Base-by-base conservation (phyloP, 1,284 basidiomycete genomes). In the Ceratobasidium sp. region DNA sequence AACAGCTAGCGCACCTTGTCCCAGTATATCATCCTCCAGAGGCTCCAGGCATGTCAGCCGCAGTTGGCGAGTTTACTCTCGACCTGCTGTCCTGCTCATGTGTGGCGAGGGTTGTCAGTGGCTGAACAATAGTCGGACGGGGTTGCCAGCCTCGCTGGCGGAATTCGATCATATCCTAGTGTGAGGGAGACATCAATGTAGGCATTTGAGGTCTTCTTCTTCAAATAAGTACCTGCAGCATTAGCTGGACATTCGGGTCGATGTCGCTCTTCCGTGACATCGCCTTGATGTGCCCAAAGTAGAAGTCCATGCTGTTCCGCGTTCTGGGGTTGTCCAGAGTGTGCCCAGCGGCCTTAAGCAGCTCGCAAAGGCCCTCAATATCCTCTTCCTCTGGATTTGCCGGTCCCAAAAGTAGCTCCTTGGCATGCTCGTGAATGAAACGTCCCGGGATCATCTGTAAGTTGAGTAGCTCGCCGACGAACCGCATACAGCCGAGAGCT, bases 381-480 rank as follows among this genome's bases (percentile, higher is more conserved):
- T 98, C 96, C 85, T 98, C 97, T 85, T 99, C 97, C 82, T 98
- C 96, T 0, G 97, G 97, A 82, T 95, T 94, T 77, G 95, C 92
- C 77, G 96, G 92, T 82, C 98, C 98, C 79, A 91, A 90, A 34
- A 99, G 88, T 7, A 99, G 89, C 85, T 96, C 96, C 89, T 96
- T 95, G 83, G 99, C 91, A 87, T 96, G 99, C 82, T 95, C 92
- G 85, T 96, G 94, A 92, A 99, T 98, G 85, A 97, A 97, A 80
- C 94, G 90, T 85, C 95, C 94, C 59, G 94, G 95, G 71, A 98
- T 87, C 95, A 98, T 97, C 84, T 93, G 92, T 51, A 98, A 87
- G 87, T 98, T 98, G 92, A 96, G 99, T 76, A 99, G 88, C 86
- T 99, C 97, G 81, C 97, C 97, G 80, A 99, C 98, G 86, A 99